Base-by-base conservation (phyloP, 2,329 filamentous ascomycete species). In the Biscogniauxia marginata region DNA sequence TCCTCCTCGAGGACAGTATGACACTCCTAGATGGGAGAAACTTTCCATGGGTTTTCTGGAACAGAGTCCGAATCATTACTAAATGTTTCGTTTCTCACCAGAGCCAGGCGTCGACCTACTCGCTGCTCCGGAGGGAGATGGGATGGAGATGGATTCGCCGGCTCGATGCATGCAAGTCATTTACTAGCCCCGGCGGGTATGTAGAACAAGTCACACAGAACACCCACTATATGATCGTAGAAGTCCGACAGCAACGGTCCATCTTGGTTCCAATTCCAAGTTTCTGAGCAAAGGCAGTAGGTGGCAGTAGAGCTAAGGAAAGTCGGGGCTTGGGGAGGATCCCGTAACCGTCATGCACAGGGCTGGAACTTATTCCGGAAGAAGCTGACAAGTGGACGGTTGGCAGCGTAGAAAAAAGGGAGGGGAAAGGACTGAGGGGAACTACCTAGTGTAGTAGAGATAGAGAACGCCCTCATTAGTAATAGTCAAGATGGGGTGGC, bases 151-250 rank as follows among this genome's bases (percentile, higher is more conserved):
- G 4, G 46, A 13, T 39, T 54, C 24, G 53, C 52, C 51, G 54
- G 47, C 23, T 55, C 47, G 34, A 46, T 53, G 52, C 58, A 67
- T 68, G 67, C 67, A 71, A 61, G 64, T 56, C 59, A 66, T 61
- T 61, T 60, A 61, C 63, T 70, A 69, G 69, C 62, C 59, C 53
- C 61, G 68, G 69, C 68, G 69, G 67, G 63, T 71, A 70, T 63
- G 63, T 60, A 56, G 49, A 58, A 54, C 45, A 53, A 58, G 58
- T 66, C 56, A 67, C 58, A 66, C 55, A 25, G 21, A 56, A 50
- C 13, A 49, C 55, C 30, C 47, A 52, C 50, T 44, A 20, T 39
- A 44, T 49, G 44, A 30, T 44, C 54, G 53, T 54, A 52, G 53
- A 57, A 58, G 58, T 57, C 57, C 59, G 61, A 60, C 24, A 23